Base-by-base conservation (phyloP, 1,284 basidiomycete species). In the Ustilago xerochloae region DNA sequence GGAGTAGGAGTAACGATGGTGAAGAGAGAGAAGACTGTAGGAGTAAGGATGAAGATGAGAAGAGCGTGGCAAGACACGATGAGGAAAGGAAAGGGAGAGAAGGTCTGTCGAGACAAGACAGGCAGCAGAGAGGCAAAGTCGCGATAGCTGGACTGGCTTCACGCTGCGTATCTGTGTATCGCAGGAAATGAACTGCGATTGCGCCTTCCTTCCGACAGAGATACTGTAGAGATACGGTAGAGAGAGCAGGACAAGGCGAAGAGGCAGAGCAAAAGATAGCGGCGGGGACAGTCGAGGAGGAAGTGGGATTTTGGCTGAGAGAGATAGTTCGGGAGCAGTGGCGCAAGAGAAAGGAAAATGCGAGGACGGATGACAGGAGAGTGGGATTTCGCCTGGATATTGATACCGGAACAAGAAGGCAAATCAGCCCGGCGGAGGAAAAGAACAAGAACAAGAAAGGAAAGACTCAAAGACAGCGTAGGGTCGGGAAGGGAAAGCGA, bases 381-480 rank as follows among this genome's bases (percentile, higher is more conserved):
- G 38, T 39, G 41, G 13, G 20, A 20, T 13, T 24, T 20, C 26
- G 41, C 41, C 41, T 43, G 4, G 15, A 24, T 4, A 7, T 24
- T 6, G 6, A 24, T 24, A 43, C 41, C 41, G 41, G 41, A 24
- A 13, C 41, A 26, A 47, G 43, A 38, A 47, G 26, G 45, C 45
- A 16, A 47, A 47, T 9, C 45, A 47, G 45, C 45, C 45, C 45
- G 45, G 45, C 45, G 45, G 45, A 47, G 45, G 45, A 15, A 47
- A 18, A 47, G 28, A 30, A 30, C 26, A 29, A n/a, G 45, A 45
- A 28, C 43, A 26, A 26, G 43, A 26, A 6, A 47, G 45, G 29
- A 28, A 47, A 30, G 26, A 10, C 8, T 26, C n/a, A 13, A 43
- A 24, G 22, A 24, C 22, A 43, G 39, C 10, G 15, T 5, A 43